Conservation (phyloP, 345 rosid species). For the Rhodomyrtus tomentosa region DNA sequence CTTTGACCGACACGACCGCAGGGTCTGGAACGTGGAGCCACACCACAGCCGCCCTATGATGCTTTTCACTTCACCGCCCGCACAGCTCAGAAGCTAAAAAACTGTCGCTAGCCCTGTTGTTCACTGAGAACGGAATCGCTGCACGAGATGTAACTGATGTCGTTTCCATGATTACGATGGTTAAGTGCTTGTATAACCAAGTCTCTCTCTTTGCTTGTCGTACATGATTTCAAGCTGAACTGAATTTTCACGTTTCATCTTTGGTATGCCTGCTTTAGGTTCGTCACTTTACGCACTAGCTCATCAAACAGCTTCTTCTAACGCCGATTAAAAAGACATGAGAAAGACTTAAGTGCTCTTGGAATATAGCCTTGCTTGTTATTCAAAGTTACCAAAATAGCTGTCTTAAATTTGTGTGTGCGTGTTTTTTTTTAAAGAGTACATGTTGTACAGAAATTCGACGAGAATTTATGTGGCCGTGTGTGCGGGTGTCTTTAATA, state of each 20-base stretch:
- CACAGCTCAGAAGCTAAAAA: neutral
- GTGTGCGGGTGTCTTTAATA: fast-evolving
- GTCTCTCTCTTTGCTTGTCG: neutral
- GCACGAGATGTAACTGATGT: neutral
- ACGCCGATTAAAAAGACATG: neutral
- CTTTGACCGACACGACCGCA: neutral
- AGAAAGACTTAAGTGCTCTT: neutral
- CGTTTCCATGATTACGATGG: neutral
- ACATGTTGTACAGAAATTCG: neutral
- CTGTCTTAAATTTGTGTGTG: neutral
- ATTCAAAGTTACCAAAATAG: neutral
- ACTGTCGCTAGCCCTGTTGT: neutral
- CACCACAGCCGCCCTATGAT: neutral
- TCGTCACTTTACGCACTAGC: neutral
- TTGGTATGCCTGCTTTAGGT: neutral
- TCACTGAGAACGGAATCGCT: neutral
- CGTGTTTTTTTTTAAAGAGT: no score
- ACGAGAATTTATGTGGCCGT: neutral
- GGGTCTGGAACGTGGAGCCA: neutral
- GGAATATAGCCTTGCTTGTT: neutral
- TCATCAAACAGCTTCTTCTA: neutral
- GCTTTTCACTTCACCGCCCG: neutral
- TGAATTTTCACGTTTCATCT: neutral
- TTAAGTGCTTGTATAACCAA: neutral
- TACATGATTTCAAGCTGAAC: neutral